Percentiles rank a stretch among this genome's conserved stretches.
Conservation (phyloP, 2,329 filamentous ascomycete species). For the Fusarium devonianum region DNA sequence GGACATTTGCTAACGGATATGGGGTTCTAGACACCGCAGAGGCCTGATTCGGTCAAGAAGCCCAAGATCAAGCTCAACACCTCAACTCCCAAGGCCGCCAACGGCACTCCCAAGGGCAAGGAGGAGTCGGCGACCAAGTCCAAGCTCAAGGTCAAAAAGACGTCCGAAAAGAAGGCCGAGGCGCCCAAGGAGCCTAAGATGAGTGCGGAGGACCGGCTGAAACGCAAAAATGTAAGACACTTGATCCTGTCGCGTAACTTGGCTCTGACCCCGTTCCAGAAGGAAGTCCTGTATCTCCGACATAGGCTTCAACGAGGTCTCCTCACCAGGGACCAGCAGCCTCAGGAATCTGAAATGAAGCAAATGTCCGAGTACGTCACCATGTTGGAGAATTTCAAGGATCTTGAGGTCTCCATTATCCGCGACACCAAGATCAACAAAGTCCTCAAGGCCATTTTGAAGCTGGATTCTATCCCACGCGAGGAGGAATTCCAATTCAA, state of each 20-base stretch:
- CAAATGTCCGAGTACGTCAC: conserved; percentile 78
- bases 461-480: conserved; percentile 82
- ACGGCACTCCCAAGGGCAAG: conserved; percentile 68
- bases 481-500: conserved; percentile 93
- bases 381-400: conserved; percentile 79
- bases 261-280: conserved; percentile 56
- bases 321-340: conserved; percentile 80
- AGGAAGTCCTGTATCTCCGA: conserved; percentile 87
- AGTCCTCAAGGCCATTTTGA: conserved; percentile 92
- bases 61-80: conserved; percentile 70
- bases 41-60: conserved; percentile 70
- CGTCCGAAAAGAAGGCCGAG: conserved; percentile 64
- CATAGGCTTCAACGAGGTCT: conserved; percentile 96
- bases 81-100: conserved; percentile 72
- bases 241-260: not conserved
- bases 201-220: conserved; percentile 63
- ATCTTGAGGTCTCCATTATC: conserved; percentile 90
- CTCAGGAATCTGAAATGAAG: conserved; percentile 86
- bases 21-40: conserved; percentile 59
- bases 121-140: conserved; percentile 62
- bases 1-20: conserved; percentile 20
- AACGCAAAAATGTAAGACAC: conserved; percentile 64
- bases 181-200: conserved; percentile 64
- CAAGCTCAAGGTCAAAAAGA: conserved; percentile 62
- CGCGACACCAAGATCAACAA: conserved; percentile 97